Percentiles rank a stretch among this genome's conserved stretches.
Evolutionary conservation across 2,329 filamentous ascomycete genomes (phyloP).

Genomic region (Corinectria fuckeliana): DNA sequence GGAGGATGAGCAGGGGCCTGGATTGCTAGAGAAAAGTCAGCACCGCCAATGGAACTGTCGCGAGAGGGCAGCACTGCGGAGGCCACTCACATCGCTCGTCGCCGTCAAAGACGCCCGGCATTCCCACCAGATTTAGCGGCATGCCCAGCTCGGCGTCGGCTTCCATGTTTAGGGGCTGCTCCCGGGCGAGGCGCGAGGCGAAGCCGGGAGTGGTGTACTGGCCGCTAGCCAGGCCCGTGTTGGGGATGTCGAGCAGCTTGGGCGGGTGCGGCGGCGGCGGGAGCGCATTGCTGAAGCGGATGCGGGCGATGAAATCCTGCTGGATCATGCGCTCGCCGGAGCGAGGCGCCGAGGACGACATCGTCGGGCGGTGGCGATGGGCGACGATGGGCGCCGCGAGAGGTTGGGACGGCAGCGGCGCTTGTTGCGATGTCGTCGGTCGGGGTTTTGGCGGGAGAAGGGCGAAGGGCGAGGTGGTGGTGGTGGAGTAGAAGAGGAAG

Average conservation of each 20-base stretch:
- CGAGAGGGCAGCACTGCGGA: not conserved
- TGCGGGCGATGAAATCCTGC: constrained; percentile 96
- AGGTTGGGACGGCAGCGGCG: not conserved
- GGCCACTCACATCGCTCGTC: constrained; percentile 80
- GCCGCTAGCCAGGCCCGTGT: constrained; percentile 83
- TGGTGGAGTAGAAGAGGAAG: constrained; percentile 20
- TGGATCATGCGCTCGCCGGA: constrained; percentile 70
- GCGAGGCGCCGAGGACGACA: constrained; percentile 40
- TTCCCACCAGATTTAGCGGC: constrained; percentile 93
- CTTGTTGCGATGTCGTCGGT: not conserved
- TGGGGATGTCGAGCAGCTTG: constrained; percentile 96
- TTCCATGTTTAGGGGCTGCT: constrained; percentile 95
- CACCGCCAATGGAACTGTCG: not conserved
- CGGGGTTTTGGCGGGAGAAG: constrained; percentile 1
- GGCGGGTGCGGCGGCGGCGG: constrained; percentile 93
- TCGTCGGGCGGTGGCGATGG: constrained; percentile 18
- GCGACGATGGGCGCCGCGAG: constrained; percentile 21
- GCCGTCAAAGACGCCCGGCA: constrained; percentile 93
- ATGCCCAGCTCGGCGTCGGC: constrained; percentile 97
- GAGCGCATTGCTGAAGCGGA: constrained; percentile 94
- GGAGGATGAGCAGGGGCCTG: constrained; percentile 77
- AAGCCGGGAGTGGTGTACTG: constrained; percentile 92
- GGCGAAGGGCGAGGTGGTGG: constrained; percentile 11
- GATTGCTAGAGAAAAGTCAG: constrained; percentile 66
- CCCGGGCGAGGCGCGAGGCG: constrained; percentile 84